Percentiles rank a stretch among this genome's conserved stretches.
Evolutionary conservation across 2,329 filamentous ascomycete species (phyloP).

Genomic region (Emericellopsis atlantica): DNA sequence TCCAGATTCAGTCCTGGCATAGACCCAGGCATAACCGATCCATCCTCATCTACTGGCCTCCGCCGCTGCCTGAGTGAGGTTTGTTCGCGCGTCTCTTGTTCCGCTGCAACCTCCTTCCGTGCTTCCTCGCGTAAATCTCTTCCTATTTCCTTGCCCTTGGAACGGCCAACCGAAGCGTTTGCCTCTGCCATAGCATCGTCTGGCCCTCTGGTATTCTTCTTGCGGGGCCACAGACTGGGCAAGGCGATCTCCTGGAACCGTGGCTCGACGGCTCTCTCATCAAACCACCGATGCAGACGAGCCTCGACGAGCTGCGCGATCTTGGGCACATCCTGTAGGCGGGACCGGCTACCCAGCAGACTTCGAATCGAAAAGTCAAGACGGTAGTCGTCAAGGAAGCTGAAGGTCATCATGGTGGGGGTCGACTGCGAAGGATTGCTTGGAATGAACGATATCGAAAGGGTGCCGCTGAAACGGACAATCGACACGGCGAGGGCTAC

Average conservation of each 20-base stretch:
- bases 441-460: slow-evolving; percentile 88
- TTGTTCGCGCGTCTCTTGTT: slow-evolving; percentile 24
- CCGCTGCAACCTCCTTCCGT: slow-evolving; percentile 31
- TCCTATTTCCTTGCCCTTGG: slow-evolving; percentile 39
- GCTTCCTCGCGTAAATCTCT: slow-evolving; percentile 38
- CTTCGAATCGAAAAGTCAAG: slow-evolving; percentile 74
- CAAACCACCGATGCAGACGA: slow-evolving; percentile 74
- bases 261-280: slow-evolving; percentile 75
- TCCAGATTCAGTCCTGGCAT: slow-evolving; percentile 24
- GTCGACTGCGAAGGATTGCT: slow-evolving; percentile 54
- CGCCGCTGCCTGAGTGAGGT: slow-evolving; percentile 25
- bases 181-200: slow-evolving; percentile 41
- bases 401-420: slow-evolving; percentile 86
- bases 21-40: slow-evolving; percentile 33
- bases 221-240: slow-evolving; percentile 71
- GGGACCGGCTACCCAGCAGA: slow-evolving; percentile 65
- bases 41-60: slow-evolving; percentile 20
- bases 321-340: slow-evolving; percentile 77
- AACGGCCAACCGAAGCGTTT: slow-evolving; percentile 33
- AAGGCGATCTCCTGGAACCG: slow-evolving; percentile 79
- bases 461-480: slow-evolving; percentile 85
- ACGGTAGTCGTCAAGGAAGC: slow-evolving; percentile 80
- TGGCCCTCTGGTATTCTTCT: slow-evolving; percentile 68
- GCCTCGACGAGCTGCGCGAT: slow-evolving; percentile 76
- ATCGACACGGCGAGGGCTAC: slow-evolving; percentile 87